Percentiles rank a stretch among this genome's conserved stretches.
phyloP scores from a whole-genome alignment of 2,329 filamentous ascomycete species.

The Chrysoporthe deuterocubensis region DNA sequence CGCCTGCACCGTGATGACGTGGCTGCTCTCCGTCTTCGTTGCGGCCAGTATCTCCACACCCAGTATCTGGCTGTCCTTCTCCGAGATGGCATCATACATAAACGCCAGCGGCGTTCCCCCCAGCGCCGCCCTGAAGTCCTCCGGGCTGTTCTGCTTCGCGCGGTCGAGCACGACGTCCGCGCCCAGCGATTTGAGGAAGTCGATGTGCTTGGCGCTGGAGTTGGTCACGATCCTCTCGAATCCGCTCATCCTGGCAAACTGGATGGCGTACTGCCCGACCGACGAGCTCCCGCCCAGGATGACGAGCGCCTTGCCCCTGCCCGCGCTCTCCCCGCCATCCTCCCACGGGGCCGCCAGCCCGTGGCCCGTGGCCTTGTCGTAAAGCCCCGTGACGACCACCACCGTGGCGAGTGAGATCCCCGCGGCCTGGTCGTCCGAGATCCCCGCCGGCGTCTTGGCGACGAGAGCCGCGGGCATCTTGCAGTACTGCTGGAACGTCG shows the following conservation, averaged over 20 bases:
- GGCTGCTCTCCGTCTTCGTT: constrained; percentile 30
- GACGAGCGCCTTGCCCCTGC: constrained; percentile 48
- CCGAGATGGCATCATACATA: constrained; percentile 39
- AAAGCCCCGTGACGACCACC: constrained; percentile 32
- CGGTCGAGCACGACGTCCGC: constrained; percentile 32
- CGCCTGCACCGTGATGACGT: constrained; percentile 30
- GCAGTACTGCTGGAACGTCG: constrained; percentile 44
- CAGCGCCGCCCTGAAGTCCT: constrained; percentile 35
- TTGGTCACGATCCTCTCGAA: constrained; percentile 49
- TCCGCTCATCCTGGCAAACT: constrained; percentile 47
- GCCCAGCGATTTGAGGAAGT: constrained; percentile 33
- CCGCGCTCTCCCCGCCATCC: constrained; percentile 37
- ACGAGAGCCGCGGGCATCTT: constrained; percentile 40
- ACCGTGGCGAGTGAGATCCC: constrained; percentile 35
- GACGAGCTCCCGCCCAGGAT: constrained; percentile 38
- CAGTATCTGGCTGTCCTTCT: constrained; percentile 36
- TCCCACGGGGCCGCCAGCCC: constrained; percentile 39
- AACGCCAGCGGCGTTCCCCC: constrained; percentile 36
- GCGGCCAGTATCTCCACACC: constrained; percentile 36
- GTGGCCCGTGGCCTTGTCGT: constrained; percentile 30
- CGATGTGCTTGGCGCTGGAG: constrained; percentile 42
- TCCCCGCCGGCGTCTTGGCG: constrained; percentile 37
- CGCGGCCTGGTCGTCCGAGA: constrained; percentile 37
- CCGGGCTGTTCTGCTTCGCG: constrained; percentile 30
- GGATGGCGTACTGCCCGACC: constrained; percentile 49